Conservation (phyloP, 2,329 filamentous ascomycete genomes). For the Talaromyces sp. region DNA sequence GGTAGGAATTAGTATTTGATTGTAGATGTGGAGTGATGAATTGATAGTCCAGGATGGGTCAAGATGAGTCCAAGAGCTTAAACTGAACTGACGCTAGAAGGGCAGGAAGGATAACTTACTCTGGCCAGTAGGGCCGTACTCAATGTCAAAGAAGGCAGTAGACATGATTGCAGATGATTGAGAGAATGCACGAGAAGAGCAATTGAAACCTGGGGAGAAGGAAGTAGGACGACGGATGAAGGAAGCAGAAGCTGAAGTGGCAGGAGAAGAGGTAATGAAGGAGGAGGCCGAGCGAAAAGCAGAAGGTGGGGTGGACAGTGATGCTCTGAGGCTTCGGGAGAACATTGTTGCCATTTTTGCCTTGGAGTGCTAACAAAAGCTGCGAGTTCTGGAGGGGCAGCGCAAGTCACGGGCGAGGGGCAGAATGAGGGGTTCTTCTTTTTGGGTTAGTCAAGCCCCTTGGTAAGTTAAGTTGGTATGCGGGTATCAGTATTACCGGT, state of each 20-base stretch:
- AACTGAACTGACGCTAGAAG: not conserved
- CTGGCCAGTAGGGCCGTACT: constrained; percentile 49
- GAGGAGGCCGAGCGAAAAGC: constrained; percentile 34
- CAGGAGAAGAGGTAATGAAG: constrained; percentile 30
- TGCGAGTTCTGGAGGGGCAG: constrained; percentile 15
- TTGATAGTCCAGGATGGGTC: not conserved
- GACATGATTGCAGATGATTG: constrained; percentile 71
- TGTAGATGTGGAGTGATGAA: not conserved
- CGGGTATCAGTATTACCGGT: constrained; percentile 12
- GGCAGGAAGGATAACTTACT: constrained; percentile 27
- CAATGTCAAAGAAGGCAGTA: constrained; percentile 69
- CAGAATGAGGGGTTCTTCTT: constrained; percentile 12
- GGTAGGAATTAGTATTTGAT: constrained; percentile 25
- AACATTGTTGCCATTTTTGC: constrained; percentile 36
- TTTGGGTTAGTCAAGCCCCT: not conserved
- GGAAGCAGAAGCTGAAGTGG: constrained; percentile 33
- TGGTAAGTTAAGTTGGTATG: not conserved
- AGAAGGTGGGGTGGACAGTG: constrained; percentile 44
- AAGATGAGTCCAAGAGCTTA: not conserved
- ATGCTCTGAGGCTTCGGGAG: constrained; percentile 39
- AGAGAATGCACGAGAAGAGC: constrained; percentile 52
- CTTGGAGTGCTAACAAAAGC: constrained; percentile 4
- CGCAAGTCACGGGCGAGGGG: constrained; percentile 19
- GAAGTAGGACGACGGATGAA: constrained; percentile 15
- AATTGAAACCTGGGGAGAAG: constrained; percentile 23